phyloP scores from a whole-genome alignment of 768 basidiomycete species.

The Collybia sordida region DNA sequence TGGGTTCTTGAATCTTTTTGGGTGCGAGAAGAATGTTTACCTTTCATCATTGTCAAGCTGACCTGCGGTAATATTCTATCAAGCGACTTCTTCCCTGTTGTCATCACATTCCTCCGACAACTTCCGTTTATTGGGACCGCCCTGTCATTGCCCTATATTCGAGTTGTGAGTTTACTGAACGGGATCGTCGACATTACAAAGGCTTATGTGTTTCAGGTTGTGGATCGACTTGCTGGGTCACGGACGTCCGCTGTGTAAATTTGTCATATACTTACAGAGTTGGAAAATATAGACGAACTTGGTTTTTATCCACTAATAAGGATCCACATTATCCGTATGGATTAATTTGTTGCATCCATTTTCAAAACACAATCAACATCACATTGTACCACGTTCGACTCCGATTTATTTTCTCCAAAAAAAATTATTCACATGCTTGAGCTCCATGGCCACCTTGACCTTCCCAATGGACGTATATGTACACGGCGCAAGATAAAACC shows the following conservation, averaged over 20 bases:
- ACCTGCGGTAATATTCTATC: neutral
- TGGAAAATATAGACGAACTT: conserved; percentile 9
- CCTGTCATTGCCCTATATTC: conserved; percentile 84
- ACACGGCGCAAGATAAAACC: too few species aligned
- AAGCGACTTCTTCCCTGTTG: conserved; percentile 99
- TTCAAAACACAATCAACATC: too few species aligned
- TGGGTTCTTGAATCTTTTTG: conserved; percentile 96
- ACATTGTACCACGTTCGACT: too few species aligned
- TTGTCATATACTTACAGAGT: conserved; percentile 10
- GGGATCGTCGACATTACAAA: neutral
- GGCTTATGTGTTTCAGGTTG: conserved; percentile 44
- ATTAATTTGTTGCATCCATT: too few species aligned
- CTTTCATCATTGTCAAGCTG: neutral
- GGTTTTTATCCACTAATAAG: neutral
- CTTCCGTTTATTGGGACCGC: conserved; percentile 88
- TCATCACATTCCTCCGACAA: conserved; percentile 95
- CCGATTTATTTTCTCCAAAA: too few species aligned
- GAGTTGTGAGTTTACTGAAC: conserved; percentile 56
- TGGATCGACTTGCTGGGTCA: conserved; percentile 80
- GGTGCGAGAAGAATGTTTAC: conserved; percentile 46
- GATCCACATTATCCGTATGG: too few species aligned
- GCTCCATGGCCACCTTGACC: too few species aligned
- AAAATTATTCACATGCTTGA: too few species aligned
- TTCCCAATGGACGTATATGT: too few species aligned
- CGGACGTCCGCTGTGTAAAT: conserved; percentile 67